These are phyloP conservation scores for Heterobasidion irregulare DNA, from an alignment of 1,284 basidiomycete species.

Conservation along the genomic window DNA sequence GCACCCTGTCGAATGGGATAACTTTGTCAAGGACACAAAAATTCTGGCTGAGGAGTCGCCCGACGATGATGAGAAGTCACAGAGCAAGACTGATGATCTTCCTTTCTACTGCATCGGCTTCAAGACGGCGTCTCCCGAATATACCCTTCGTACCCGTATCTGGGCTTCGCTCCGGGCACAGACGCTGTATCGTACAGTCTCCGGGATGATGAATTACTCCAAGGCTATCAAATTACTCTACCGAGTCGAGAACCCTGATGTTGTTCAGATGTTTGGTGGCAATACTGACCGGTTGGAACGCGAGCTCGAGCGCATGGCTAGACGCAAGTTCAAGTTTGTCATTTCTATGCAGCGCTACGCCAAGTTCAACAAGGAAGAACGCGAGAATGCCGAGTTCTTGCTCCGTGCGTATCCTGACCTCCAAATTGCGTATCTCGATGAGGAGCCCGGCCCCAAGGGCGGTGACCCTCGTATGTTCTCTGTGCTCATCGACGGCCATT, in stretches of 20 bases:
- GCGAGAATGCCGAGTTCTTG: slow-evolving; percentile 98
- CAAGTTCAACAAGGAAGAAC: slow-evolving; percentile 99
- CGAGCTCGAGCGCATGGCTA: slow-evolving; percentile 94
- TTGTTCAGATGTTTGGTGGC: slow-evolving; percentile 93
- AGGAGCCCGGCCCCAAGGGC: slow-evolving; percentile 86
- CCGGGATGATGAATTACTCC: slow-evolving; percentile 99
- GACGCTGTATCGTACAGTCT: slow-evolving; percentile 98
- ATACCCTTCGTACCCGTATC: slow-evolving; percentile 97
- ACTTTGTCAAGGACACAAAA: slow-evolving; percentile 99
- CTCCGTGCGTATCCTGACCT: slow-evolving; percentile 97
- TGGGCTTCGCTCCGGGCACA: slow-evolving; percentile 99
- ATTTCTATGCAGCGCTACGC: slow-evolving; percentile 99
- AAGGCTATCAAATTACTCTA: slow-evolving; percentile 99
- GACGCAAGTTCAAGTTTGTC: slow-evolving; percentile 98
- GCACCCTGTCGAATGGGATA: slow-evolving; percentile 99
- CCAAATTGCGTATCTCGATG: slow-evolving; percentile 98
- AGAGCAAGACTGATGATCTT: slow-evolving; percentile 81
- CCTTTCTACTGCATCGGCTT: slow-evolving; percentile 99
- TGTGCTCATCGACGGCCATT: slow-evolving; percentile 94
- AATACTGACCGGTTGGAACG: slow-evolving; percentile 96
- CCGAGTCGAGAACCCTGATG: slow-evolving; percentile 98
- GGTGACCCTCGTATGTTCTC: slow-evolving; percentile 91
- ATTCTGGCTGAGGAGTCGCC: slow-evolving; percentile 91
- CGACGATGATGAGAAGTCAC: slow-evolving; percentile 69
- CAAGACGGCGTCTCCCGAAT: slow-evolving; percentile 98